Evolutionary conservation across 176 grass and related monocot genomes (phyloP).

Genomic region (Poa pratensis): DNA sequence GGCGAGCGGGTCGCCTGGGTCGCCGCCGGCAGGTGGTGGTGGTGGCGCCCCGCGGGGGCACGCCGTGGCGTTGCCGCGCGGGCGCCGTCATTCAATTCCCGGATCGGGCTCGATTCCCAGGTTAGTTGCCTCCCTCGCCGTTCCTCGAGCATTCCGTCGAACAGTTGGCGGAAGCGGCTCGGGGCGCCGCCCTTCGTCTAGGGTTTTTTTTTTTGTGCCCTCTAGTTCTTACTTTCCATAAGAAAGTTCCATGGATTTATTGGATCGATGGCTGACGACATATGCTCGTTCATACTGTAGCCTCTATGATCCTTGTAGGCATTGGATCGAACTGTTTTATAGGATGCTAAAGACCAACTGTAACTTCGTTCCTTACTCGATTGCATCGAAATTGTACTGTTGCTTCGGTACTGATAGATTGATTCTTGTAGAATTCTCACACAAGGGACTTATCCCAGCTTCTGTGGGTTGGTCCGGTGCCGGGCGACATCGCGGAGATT

Average conservation of each 20-base stretch:
- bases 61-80: conserved; percentile 51
- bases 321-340: conserved; percentile 4
- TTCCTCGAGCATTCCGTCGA: conserved; percentile 43
- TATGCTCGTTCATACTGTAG: not conserved
- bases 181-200: not conserved
- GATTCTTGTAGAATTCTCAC: conserved; percentile 63
- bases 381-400: conserved; percentile 11
- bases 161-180: conserved; percentile 15
- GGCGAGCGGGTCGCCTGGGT: conserved; percentile 37
- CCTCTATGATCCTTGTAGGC: not conserved
- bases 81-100: conserved; percentile 61
- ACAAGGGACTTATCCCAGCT: conserved; percentile 71
- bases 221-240: not conserved
- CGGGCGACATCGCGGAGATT: conserved; percentile 88
- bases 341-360: conserved; percentile 17
- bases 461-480: conserved; percentile 82
- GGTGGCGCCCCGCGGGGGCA: conserved; percentile 27
- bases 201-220: not conserved
- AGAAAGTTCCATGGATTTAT: not conserved
- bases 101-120: conserved; percentile 87
- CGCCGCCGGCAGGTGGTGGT: conserved; percentile 44
- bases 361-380: conserved; percentile 26
- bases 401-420: conserved; percentile 2
- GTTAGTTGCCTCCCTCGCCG: conserved; percentile 36
- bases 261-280: not conserved